Conservation (phyloP, 192 early-diverging fungal genomes). For the Ambispora gerdemannii region DNA sequence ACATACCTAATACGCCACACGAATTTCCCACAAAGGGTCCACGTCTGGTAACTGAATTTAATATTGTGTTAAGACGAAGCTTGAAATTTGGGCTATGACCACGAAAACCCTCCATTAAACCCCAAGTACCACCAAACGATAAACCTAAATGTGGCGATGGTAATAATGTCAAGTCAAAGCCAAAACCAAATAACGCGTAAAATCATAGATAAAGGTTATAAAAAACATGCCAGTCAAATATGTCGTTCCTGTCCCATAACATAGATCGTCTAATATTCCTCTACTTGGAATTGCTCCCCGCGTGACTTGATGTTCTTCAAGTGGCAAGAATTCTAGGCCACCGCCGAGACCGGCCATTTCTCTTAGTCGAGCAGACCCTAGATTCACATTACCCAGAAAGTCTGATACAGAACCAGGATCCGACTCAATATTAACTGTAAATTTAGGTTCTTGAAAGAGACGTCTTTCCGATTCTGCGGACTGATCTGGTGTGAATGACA, state of each 20-base stretch:
- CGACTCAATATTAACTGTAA: background rate
- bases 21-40: slow-evolving; percentile 85
- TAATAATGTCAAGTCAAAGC: background rate
- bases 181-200: background rate
- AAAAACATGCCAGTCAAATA: slow-evolving; percentile 60
- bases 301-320: slow-evolving; percentile 39
- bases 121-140: slow-evolving; percentile 68
- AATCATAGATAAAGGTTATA: background rate
- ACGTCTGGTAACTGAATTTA: slow-evolving; percentile 79
- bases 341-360: slow-evolving; percentile 48
- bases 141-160: slow-evolving; percentile 37
- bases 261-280: slow-evolving; percentile 76
- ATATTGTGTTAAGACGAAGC: slow-evolving; percentile 74
- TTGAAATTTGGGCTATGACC: slow-evolving; percentile 63
- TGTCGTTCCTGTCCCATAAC: slow-evolving; percentile 79
- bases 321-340: slow-evolving; percentile 55
- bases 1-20: slow-evolving; percentile 66
- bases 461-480: background rate
- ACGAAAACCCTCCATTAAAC: slow-evolving; percentile 71
- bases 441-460: background rate
- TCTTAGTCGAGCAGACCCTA: slow-evolving; percentile 3
- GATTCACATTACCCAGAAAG: slow-evolving; percentile 14
- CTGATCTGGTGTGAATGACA: background rate
- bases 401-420: slow-evolving; percentile 18
- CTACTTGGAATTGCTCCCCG: slow-evolving; percentile 60